A percentile compares a stretch with the other conserved stretches of the same genome.
Conservation (phyloP, 1,139 yeast genomes). For the Geotrichum candidum region DNA sequence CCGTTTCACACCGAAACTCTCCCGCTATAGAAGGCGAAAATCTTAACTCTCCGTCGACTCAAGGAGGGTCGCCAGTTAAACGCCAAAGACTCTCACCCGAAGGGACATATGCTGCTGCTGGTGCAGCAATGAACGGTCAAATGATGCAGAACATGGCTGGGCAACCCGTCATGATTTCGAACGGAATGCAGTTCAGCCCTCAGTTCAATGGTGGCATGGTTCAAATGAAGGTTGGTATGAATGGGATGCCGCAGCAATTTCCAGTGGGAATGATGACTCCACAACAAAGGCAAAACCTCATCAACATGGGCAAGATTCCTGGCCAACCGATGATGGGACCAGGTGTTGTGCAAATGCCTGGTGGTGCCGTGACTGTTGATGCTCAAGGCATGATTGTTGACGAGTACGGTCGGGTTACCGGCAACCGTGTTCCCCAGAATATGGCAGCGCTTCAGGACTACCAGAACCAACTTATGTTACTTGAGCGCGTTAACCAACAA, state of each 20-base stretch:
- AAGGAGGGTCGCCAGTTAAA: slow-evolving; percentile 33
- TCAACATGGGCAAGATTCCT: neutral
- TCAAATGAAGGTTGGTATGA: neutral
- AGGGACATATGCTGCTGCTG: slow-evolving; percentile 26
- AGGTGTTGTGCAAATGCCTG: slow-evolving; percentile 13
- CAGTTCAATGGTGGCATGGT: slow-evolving; percentile 14
- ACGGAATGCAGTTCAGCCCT: slow-evolving; percentile 13
- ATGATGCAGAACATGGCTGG: slow-evolving; percentile 13
- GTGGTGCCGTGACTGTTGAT: neutral
- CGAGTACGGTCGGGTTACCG: slow-evolving; percentile 9
- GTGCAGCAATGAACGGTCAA: slow-evolving; percentile 3
- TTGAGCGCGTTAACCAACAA: slow-evolving; percentile 67
- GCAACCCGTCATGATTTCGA: slow-evolving; percentile 13
- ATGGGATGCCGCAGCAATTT: slow-evolving; percentile 9
- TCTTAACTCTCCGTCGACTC: slow-evolving; percentile 30
- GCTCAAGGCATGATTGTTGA: neutral
- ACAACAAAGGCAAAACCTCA: slow-evolving; percentile 7
- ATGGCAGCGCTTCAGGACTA: slow-evolving; percentile 56
- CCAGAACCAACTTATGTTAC: slow-evolving; percentile 65
- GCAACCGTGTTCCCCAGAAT: slow-evolving; percentile 23
- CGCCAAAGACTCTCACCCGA: slow-evolving; percentile 38
- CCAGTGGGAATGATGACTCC: slow-evolving; percentile 11
- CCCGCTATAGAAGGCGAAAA: slow-evolving; percentile 21
- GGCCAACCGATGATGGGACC: slow-evolving; percentile 6
- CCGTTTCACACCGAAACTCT: slow-evolving; percentile 21